A percentile compares a stretch with the other conserved stretches of the same genome.
These are phyloP conservation scores for Scopulariopsis brevicaulis DNA, from an alignment of 2,329 filamentous ascomycete genomes.

Conservation along the genomic window DNA sequence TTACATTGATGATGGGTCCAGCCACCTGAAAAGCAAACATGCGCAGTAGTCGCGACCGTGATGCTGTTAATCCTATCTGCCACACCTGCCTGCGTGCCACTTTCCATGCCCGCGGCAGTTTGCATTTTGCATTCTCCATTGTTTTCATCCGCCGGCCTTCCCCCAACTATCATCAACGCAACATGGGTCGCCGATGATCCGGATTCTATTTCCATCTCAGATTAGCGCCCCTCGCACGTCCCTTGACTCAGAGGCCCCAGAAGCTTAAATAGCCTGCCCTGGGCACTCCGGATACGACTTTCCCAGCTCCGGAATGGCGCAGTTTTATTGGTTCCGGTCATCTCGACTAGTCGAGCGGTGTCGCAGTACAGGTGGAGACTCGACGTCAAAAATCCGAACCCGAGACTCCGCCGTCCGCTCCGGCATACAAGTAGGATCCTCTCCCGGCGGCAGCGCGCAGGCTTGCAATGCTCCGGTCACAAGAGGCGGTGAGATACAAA, in stretches of 20 bases:
- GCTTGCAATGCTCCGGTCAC: not conserved
- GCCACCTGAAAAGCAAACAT: not conserved
- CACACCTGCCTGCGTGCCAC: not conserved
- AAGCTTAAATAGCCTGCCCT: not conserved
- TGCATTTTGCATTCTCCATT: too few species aligned
- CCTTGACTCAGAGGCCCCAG: not conserved
- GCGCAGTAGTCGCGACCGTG: not conserved
- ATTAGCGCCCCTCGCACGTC: not conserved
- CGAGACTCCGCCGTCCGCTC: not conserved
- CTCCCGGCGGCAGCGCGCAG: not conserved
- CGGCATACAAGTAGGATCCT: not conserved
- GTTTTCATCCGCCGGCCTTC: not conserved
- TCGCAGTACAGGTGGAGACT: not conserved
- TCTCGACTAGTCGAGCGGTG: not conserved
- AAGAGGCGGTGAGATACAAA: too few species aligned
- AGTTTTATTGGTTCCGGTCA: not conserved
- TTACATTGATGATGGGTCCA: not conserved
- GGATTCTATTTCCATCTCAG: not conserved
- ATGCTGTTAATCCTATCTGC: too few species aligned
- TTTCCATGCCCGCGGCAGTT: not conserved
- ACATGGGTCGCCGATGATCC: not conserved
- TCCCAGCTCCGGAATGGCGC: not conserved
- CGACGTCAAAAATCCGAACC: not conserved
- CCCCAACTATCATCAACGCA: not conserved
- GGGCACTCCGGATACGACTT: not conserved